Conservation (phyloP, 208 protist genomes). For the Crithidia brevicula region DNA sequence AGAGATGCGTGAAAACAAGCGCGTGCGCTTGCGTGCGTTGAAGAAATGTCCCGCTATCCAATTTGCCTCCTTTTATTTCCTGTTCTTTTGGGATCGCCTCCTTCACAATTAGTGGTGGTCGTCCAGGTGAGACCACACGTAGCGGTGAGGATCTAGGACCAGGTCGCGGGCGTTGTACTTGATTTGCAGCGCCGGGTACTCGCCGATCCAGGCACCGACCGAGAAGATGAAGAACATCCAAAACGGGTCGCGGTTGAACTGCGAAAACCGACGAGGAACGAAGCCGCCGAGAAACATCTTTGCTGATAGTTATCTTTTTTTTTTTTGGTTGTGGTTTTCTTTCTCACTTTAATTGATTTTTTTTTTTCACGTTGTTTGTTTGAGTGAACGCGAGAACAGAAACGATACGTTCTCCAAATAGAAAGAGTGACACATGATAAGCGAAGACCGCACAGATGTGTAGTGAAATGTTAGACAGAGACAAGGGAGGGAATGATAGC, state of each 20-base stretch:
- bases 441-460: too few relatives aligned
- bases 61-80: too few relatives aligned
- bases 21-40: too few relatives aligned
- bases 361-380: too few relatives aligned
- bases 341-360: too few relatives aligned
- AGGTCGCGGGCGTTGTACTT: slow-evolving; percentile 89
- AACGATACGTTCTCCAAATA: not conserved
- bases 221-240: slow-evolving; percentile 89
- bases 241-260: slow-evolving; percentile 85
- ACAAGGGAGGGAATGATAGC: too few relatives aligned
- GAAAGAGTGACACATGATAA: too few relatives aligned
- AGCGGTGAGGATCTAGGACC: slow-evolving; percentile 85
- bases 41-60: too few relatives aligned
- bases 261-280: slow-evolving; percentile 79
- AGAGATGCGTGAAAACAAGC: too few relatives aligned
- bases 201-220: slow-evolving; percentile 75
- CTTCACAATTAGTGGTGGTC: slow-evolving; percentile 72
- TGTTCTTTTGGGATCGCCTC: not conserved
- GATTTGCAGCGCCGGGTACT: slow-evolving; percentile 85
- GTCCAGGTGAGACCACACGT: slow-evolving; percentile 83
- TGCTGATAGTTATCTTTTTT: not conserved
- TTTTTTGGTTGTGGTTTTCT: not conserved
- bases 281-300: slow-evolving; percentile 88
- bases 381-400: not conserved
- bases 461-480: too few relatives aligned